These are phyloP conservation scores for Plicaturopsis crispa DNA, from an alignment of 768 basidiomycete species.

Conservation along the genomic window DNA sequence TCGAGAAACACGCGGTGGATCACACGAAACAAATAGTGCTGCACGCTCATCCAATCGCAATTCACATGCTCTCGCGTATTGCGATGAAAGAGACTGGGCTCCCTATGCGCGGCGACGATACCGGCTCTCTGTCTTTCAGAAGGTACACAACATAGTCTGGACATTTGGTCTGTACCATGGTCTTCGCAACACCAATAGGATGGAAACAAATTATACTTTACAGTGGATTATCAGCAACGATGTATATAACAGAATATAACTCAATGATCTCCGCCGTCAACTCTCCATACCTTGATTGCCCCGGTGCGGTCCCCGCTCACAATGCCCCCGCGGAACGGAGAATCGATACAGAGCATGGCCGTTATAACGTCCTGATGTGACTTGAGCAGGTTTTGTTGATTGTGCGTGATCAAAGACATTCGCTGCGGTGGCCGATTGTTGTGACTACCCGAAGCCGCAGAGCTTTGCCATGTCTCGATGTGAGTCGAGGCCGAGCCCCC, in stretches of 20 bases:
- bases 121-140: too few relatives aligned
- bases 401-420: conserved; percentile 70
- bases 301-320: conserved; percentile 91
- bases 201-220: too few relatives aligned
- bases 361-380: conserved; percentile 90
- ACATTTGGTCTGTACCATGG: too few relatives aligned
- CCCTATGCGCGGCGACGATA: too few relatives aligned
- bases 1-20: too few relatives aligned
- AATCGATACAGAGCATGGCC: conserved; percentile 78
- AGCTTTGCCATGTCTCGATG: conserved; percentile 56
- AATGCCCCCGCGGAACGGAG: conserved; percentile 87
- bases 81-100: too few relatives aligned
- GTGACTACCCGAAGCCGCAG: conserved; percentile 34
- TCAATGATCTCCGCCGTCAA: conserved; percentile 39
- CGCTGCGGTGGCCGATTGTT: conserved; percentile 67
- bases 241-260: background rate
- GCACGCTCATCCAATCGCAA: too few relatives aligned
- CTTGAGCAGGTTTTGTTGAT: conserved; percentile 78
- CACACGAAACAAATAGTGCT: too few relatives aligned
- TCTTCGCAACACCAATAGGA: too few relatives aligned
- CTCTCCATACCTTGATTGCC: conserved; percentile 84
- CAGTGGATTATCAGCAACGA: too few relatives aligned
- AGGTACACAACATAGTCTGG: too few relatives aligned
- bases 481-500: conserved; percentile 42
- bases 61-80: too few relatives aligned